Conservation (phyloP, 23 red algal species). For the Gracilaria domingensis region DNA sequence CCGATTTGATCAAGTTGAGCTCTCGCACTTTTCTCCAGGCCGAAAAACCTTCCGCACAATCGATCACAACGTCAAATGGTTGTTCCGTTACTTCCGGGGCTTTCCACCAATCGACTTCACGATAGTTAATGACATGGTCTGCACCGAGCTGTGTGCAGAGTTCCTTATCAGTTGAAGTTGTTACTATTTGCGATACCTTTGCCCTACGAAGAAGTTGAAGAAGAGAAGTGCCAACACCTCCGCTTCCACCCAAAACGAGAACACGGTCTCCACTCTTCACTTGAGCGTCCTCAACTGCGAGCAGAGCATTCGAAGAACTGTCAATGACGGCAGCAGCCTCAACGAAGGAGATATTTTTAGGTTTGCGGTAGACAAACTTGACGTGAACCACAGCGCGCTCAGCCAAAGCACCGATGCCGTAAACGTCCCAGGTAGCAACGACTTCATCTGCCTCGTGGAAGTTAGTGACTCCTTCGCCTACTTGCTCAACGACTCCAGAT, state of each 20-base stretch:
- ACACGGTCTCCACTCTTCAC: slow-evolving; percentile 68
- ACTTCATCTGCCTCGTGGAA: slow-evolving; percentile 67
- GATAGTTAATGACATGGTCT: slow-evolving; percentile 62
- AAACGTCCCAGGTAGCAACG: slow-evolving; percentile 69
- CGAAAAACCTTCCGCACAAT: slow-evolving; percentile 69
- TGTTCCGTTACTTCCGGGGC: slow-evolving; percentile 15
- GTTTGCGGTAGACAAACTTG: slow-evolving; percentile 42
- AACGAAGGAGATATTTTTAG: slow-evolving; percentile 35
- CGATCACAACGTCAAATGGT: slow-evolving; percentile 79
- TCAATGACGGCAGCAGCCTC: slow-evolving; percentile 70
- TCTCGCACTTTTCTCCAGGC: slow-evolving; percentile 56
- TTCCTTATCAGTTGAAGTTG: slow-evolving; percentile 46
- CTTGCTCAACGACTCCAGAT: slow-evolving; percentile 63
- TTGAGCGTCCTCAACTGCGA: slow-evolving; percentile 49
- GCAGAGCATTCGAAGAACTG: slow-evolving; percentile 59
- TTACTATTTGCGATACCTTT: slow-evolving; percentile 65
- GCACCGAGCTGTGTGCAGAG: slow-evolving; percentile 47
- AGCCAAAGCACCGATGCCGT: slow-evolving; percentile 66
- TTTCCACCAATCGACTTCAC: slow-evolving; percentile 69
- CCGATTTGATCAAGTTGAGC: slow-evolving; percentile 34
- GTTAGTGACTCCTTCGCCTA: slow-evolving; percentile 4
- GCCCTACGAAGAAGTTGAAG: slow-evolving; percentile 60
- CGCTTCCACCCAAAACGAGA: slow-evolving; percentile 80
- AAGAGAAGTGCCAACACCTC: slow-evolving; percentile 71
- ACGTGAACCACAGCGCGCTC: slow-evolving; percentile 70